Evolutionary conservation across 2,329 filamentous ascomycete genomes (phyloP).

Genomic region (Orbilia blumenaviensis): DNA sequence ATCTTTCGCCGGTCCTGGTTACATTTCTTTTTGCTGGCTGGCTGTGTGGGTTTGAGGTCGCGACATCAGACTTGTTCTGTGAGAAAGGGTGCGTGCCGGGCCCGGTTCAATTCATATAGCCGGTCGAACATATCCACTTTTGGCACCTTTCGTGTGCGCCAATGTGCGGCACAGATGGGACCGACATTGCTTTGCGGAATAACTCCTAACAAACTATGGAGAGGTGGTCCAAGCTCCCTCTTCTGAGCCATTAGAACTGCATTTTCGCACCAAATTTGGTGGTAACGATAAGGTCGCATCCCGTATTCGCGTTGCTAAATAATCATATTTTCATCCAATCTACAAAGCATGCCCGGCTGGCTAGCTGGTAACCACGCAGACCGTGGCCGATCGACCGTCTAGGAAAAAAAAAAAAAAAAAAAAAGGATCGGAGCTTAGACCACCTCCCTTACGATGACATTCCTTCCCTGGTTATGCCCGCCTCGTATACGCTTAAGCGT

Average conservation of each 20-base stretch:
- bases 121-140: conserved; percentile 10
- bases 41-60: not conserved
- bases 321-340: conserved; percentile 27
- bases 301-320: conserved; percentile 32
- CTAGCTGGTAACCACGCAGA: too few species aligned
- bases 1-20: conserved; percentile 46
- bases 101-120: conserved; percentile 34
- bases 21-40: conserved; percentile 23
- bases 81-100: not conserved
- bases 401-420: too few species aligned
- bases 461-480: conserved; percentile 10
- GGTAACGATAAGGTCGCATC: conserved; percentile 15
- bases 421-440: conserved; percentile 19
- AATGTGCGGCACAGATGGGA: conserved; percentile 50
- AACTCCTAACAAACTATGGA: not conserved
- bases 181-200: conserved; percentile 6
- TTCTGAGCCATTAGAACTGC: not conserved
- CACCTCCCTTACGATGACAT: conserved; percentile 2
- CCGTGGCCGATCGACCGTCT: too few species aligned
- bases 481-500: conserved; percentile 27
- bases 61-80: conserved; percentile 7
- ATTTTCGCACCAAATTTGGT: conserved; percentile 2
- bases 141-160: conserved; percentile 16
- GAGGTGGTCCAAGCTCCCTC: conserved; percentile 36
- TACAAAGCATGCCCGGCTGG: not conserved